Conservation (phyloP, 202 grass and related monocot species). For the Panicum virgatum region DNA sequence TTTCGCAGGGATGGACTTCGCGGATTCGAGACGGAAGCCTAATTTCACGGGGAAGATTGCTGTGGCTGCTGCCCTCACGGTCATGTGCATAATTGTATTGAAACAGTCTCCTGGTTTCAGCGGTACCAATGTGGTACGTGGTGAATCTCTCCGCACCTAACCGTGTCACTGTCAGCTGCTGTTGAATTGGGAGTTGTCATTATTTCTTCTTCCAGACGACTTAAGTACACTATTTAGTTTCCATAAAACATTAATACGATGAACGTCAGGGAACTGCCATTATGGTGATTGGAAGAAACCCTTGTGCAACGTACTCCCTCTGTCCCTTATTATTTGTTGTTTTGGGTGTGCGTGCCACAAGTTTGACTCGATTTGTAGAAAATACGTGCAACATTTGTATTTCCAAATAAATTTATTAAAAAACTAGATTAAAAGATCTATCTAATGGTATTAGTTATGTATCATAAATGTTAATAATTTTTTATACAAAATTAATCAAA, state of each 20-base stretch:
- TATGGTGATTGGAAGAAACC: constrained; percentile 24
- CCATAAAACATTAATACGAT: constrained; percentile 6
- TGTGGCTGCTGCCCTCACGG: constrained; percentile 50
- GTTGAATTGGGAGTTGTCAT: constrained; percentile 25
- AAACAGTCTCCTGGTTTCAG: constrained; percentile 71
- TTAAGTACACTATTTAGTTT: constrained; percentile 5
- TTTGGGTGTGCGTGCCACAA: no score
- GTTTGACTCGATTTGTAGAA: no score
- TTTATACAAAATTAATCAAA: no score
- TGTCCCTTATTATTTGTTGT: no score
- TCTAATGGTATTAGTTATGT: no score
- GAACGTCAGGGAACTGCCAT: neutral
- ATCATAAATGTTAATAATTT: no score
- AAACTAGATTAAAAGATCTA: no score
- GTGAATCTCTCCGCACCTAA: constrained; percentile 28
- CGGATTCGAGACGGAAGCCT: constrained; percentile 67
- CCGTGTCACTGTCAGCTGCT: constrained; percentile 22
- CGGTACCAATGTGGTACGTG: constrained; percentile 50
- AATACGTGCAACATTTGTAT: no score
- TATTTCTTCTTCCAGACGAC: constrained; percentile 2
- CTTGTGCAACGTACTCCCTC: no score
- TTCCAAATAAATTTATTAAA: no score
- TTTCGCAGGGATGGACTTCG: constrained; percentile 65
- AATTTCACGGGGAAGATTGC: constrained; percentile 61
- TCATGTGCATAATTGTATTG: constrained; percentile 72